Conservation (phyloP, 2,329 filamentous ascomycete species). For the Escovopsis sp. region DNA sequence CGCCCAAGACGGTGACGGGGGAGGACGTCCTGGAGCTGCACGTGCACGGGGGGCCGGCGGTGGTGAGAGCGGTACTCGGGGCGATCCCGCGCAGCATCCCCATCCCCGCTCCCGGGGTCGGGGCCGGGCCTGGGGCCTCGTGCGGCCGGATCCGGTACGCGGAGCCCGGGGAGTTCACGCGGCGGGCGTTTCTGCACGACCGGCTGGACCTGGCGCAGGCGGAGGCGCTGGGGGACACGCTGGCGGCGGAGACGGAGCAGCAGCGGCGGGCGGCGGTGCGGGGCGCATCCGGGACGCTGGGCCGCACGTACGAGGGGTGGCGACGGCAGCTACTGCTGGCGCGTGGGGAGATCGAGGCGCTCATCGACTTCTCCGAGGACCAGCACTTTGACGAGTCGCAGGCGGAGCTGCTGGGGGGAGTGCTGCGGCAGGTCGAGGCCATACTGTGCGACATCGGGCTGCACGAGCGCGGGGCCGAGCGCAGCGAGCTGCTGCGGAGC, state of each 20-base stretch:
- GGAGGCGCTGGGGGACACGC: conserved; percentile 47
- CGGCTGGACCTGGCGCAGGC: conserved; percentile 78
- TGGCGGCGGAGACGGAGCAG: conserved; percentile 71
- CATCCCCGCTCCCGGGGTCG: no score
- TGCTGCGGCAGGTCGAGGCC: conserved; percentile 45
- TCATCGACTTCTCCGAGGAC: conserved; percentile 96
- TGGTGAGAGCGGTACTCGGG: conserved; percentile 69
- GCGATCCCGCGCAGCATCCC: conserved; percentile 48
- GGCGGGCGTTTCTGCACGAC: conserved; percentile 76
- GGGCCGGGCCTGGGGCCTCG: background rate
- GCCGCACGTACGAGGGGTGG: conserved; percentile 71
- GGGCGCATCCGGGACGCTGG: conserved; percentile 55
- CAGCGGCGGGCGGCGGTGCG: conserved; percentile 77
- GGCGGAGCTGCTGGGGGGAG: conserved; percentile 52
- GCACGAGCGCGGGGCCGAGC: conserved; percentile 63
- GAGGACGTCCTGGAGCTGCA: conserved; percentile 89
- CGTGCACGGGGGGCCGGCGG: conserved; percentile 82
- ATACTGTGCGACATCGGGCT: conserved; percentile 49
- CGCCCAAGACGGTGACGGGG: conserved; percentile 72
- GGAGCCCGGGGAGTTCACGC: conserved; percentile 90
- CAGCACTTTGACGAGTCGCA: conserved; percentile 92
- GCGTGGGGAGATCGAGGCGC: conserved; percentile 78
- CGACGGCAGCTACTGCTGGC: conserved; percentile 61
- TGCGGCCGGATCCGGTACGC: conserved; percentile 56
- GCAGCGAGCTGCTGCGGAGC: conserved; percentile 68